Conservation (phyloP, 1,284 basidiomycete genomes). For the Malassezia japonica region DNA sequence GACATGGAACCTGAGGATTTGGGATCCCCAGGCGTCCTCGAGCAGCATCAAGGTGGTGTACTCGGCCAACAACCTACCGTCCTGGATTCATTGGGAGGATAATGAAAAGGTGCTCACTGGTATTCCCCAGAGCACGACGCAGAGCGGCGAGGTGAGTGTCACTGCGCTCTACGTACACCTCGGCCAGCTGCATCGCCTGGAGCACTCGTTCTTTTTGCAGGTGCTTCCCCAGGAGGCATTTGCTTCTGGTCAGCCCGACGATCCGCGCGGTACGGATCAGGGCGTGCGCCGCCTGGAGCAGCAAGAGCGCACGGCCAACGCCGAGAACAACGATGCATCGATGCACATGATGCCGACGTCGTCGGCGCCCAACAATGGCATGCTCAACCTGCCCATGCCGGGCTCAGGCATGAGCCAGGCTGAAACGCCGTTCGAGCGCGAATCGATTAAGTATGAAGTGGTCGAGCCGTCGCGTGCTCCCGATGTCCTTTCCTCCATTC, state of each 20-base stretch:
- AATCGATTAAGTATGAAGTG: conserved; percentile 34
- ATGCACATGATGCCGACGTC: neutral
- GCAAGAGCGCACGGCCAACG: neutral
- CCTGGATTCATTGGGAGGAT: conserved; percentile 81
- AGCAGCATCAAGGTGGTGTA: conserved; percentile 62
- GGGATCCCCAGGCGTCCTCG: conserved; percentile 71
- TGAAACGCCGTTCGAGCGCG: conserved; percentile 10
- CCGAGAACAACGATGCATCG: neutral
- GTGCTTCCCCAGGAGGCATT: conserved; percentile 28
- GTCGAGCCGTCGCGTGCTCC: conserved; percentile 37
- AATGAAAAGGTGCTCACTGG: conserved; percentile 33
- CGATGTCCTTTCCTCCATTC: conserved; percentile 30
- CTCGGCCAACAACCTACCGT: conserved; percentile 66
- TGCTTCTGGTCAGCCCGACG: too few species aligned
- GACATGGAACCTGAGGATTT: conserved; percentile 86
- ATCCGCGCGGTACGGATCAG: too few species aligned
- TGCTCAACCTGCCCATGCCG: neutral
- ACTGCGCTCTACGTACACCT: conserved; percentile 36
- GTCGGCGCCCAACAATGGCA: neutral
- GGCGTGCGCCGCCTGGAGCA: too few species aligned
- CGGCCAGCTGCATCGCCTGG: conserved; percentile 36
- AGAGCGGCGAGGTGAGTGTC: conserved; percentile 33
- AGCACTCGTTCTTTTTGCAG: conserved; percentile 37
- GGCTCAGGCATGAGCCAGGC: neutral
- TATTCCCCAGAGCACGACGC: conserved; percentile 23